phyloP scores from a whole-genome alignment of 495 filamentous ascomycete species.

The Xylona heveae region DNA sequence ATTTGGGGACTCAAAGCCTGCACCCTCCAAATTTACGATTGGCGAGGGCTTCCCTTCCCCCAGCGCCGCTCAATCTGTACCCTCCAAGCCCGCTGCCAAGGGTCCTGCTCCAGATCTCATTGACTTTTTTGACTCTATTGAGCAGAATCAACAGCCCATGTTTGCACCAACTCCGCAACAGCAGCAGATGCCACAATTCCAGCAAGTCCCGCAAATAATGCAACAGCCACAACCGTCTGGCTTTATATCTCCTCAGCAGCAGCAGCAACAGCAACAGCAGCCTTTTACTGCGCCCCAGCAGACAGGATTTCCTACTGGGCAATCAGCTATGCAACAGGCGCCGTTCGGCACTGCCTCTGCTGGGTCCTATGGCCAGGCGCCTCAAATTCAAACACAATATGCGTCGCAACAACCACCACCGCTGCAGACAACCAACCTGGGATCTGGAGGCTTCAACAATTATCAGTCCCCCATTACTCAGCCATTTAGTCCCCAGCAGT shows the following conservation, averaged over 20 bases:
- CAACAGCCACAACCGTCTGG: constrained; percentile 16
- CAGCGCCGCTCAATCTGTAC: constrained; percentile 8
- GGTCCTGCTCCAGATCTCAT: constrained; percentile 69
- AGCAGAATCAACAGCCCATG: constrained; percentile 67
- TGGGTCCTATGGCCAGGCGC: constrained; percentile 16
- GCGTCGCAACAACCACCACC: no score
- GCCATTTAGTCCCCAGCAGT: no score
- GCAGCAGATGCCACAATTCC: constrained; percentile 19
- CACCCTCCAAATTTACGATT: constrained; percentile 10
- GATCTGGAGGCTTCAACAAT: no score
- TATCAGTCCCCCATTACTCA: no score
- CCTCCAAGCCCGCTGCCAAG: constrained; percentile 21
- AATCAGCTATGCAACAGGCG: constrained; percentile 17
- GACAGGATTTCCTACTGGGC: no score
- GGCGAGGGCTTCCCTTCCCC: constrained; percentile 11
- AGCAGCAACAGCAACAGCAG: constrained; percentile 21
- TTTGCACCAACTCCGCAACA: constrained; percentile 23
- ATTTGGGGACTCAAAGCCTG: constrained; percentile 9
- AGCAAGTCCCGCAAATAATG: constrained; percentile 16
- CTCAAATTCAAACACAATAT: constrained; percentile 21
- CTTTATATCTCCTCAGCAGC: constrained; percentile 22
- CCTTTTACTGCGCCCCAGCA: constrained; percentile 12
- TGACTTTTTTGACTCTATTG: constrained; percentile 96
- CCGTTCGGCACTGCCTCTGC: no score
- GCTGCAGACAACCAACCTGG: no score